These are phyloP conservation scores for Phlyctochytrium bullatum DNA, from an alignment of 192 early-diverging fungal species.

Conservation along the genomic window DNA sequence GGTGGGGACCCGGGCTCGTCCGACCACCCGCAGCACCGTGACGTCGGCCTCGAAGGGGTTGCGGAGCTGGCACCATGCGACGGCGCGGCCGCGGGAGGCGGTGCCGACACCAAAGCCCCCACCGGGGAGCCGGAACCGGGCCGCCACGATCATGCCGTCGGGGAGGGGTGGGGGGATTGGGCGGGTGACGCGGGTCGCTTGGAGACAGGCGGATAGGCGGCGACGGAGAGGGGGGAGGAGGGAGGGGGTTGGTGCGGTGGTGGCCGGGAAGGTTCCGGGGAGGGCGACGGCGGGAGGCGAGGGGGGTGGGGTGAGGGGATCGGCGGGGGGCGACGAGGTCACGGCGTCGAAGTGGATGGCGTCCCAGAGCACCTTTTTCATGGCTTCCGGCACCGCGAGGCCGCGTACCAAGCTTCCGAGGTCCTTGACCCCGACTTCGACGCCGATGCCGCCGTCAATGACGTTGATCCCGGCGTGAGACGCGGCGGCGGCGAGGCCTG, in stretches of 20 bases:
- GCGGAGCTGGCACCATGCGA: neutral
- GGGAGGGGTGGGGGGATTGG: neutral
- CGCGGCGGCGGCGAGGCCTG: neutral
- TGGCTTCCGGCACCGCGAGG: no score
- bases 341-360: no score
- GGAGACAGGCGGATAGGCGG: neutral
- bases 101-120: conserved; percentile 1
- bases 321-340: no score
- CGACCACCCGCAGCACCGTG: neutral
- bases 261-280: neutral
- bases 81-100: neutral
- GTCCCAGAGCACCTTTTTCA: no score
- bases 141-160: neutral
- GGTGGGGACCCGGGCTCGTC: no score
- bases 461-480: neutral
- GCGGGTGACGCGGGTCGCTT: neutral
- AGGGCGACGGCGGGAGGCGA: neutral
- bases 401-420: no score
- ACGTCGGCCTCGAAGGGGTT: neutral
- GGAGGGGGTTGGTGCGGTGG: neutral
- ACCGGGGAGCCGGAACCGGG: neutral
- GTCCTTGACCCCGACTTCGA: no score
- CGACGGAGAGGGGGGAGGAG: neutral
- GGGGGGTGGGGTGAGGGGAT: neutral
- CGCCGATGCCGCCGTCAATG: no score